Base-by-base conservation (phyloP, 1,284 basidiomycete species). In the Caloboletus firmus region DNA sequence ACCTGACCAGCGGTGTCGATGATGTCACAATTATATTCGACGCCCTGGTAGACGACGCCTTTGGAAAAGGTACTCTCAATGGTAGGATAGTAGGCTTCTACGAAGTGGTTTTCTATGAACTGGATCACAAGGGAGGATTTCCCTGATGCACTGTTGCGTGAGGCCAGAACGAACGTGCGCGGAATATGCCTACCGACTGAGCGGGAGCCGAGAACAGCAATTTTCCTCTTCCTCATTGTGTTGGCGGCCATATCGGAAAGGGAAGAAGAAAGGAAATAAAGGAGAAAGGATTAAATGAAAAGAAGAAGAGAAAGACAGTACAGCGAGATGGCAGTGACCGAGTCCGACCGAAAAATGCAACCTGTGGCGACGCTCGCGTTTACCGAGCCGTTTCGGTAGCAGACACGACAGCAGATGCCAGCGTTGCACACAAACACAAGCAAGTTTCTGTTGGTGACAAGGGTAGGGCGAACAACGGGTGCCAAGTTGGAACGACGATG, bases 1-100 rank as follows among this genome's bases (percentile, higher is more conserved):
- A 69, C 88, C 83, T 99, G 95, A 45, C 97, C 97, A 52, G 97
- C 97, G 56, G 95, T 98, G 75, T 99, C 97, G 69, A 99, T 93
- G 76, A 99, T 98, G 77, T 98, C 95, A 77, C 93, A 94, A 61
- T 93, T 85, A 69, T 93, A 98, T 62, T 95, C 89, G 42, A 83
- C 79, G 51, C 93, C 93, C 57, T 91, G 89, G 78, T 89, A 85
- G 61, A 82, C 83, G 73, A 98, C 83, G 45, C 79, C 82, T 80
- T 97, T 98, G 60, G 85, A 81, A 70, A 92, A 92, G 42, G 90
- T 93, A 63, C 81, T 85, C 74, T 98, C 95, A 70, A 98, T 98
- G 57, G 95, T 98, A 20, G 95, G 95, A 73, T 94, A 96, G 80
- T 98, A 93, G 22, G 84, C 81, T 57, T 92, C 90, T 69, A 90